A percentile compares a stretch with the other conserved stretches of the same genome.
phyloP scores from a whole-genome alignment of 2,329 filamentous ascomycete species.

The Trichoderma sp. region DNA sequence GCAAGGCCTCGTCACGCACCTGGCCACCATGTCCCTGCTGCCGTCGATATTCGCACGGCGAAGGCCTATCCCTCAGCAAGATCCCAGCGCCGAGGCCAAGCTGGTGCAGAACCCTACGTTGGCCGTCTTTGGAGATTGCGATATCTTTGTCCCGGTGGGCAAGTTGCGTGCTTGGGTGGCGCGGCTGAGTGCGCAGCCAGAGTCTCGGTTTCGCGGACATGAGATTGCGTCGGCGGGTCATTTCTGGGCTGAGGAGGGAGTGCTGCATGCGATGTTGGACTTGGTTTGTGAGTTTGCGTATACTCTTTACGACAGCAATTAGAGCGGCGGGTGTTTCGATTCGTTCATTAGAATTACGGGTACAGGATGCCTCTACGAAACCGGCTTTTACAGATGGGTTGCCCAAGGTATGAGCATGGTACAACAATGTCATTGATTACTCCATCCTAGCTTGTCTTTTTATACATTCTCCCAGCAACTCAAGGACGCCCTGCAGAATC shows the following conservation, averaged over 20 bases:
- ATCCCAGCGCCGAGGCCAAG: constrained; percentile 53
- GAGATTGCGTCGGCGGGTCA: constrained; percentile 61
- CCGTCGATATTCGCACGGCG: constrained; percentile 37
- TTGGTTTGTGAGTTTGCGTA: constrained; percentile 37
- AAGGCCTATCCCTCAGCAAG: constrained; percentile 32
- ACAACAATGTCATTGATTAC: too few relatives aligned
- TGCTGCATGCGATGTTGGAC: constrained; percentile 40
- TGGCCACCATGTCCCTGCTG: constrained; percentile 63
- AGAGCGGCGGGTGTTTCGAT: background rate
- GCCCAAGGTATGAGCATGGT: background rate
- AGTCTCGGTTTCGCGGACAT: constrained; percentile 50
- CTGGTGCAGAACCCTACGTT: constrained; percentile 63
- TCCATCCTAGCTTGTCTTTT: background rate
- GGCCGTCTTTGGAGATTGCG: constrained; percentile 72
- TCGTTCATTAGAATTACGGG: background rate
- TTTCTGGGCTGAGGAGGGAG: constrained; percentile 63
- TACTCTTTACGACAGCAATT: constrained; percentile 27
- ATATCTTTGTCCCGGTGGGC: constrained; percentile 69
- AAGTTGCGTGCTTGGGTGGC: constrained; percentile 69
- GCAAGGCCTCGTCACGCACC: constrained; percentile 59
- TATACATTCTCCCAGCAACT: background rate
- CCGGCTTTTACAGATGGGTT: background rate
- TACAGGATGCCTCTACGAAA: background rate
- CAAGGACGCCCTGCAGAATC: background rate
- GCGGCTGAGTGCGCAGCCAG: constrained; percentile 49